phyloP scores from a whole-genome alignment of 2,329 filamentous ascomycete genomes.

The Colletotrichum sp. region DNA sequence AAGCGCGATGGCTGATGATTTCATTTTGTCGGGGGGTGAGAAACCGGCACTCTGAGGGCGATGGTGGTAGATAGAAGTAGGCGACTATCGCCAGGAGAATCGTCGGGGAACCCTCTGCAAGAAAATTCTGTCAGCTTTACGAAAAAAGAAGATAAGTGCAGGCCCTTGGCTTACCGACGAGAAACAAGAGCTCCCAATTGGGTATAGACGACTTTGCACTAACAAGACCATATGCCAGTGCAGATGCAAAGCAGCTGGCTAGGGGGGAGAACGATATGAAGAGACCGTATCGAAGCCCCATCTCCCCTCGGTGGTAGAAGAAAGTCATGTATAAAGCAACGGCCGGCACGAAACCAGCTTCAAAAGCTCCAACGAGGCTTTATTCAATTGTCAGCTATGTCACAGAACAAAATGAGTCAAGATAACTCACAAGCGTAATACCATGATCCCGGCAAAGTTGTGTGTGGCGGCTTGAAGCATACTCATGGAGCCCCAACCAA shows the following conservation, averaged over 20 bases:
- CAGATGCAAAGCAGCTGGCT: constrained; percentile 70
- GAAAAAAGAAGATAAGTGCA: background rate
- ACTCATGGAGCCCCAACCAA: constrained; percentile 10
- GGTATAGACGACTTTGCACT: constrained; percentile 58
- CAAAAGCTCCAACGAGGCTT: constrained; percentile 41
- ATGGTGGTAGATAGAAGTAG: constrained; percentile 60
- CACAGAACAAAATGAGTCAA: constrained; percentile 27
- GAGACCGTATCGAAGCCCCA: constrained; percentile 73
- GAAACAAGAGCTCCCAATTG: constrained; percentile 68
- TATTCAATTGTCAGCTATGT: background rate
- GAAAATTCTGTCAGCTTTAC: background rate
- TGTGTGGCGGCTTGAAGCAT: constrained; percentile 35
- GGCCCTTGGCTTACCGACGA: constrained; percentile 46
- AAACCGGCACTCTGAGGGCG: constrained; percentile 55
- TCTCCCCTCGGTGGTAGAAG: constrained; percentile 57
- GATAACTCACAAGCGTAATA: constrained; percentile 28
- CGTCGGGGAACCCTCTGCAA: constrained; percentile 60
- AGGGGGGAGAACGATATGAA: constrained; percentile 72
- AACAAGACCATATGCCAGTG: constrained; percentile 68
- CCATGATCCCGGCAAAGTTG: constrained; percentile 39
- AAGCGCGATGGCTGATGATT: constrained; percentile 56
- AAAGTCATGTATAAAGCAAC: constrained; percentile 49
- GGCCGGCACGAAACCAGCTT: constrained; percentile 46
- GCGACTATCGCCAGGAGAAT: constrained; percentile 56
- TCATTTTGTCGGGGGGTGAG: constrained; percentile 61